phyloP scores from a whole-genome alignment of 2,329 filamentous ascomycete species.

The Amylocarpus encephaloides region DNA sequence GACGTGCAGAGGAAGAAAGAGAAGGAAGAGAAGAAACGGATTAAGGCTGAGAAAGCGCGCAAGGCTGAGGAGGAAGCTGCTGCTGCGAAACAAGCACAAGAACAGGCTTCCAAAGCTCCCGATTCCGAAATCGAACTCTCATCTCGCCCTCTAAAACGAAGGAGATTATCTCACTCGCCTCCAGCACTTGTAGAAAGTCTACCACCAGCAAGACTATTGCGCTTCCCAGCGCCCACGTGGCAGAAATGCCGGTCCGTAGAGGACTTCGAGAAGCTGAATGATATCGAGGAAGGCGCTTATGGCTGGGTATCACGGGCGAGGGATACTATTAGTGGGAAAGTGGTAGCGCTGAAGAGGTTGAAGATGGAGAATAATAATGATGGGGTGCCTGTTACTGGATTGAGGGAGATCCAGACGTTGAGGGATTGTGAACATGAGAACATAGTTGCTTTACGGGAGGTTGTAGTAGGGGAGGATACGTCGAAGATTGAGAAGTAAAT shows the following conservation, averaged over 20 bases:
- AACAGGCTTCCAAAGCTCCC: conserved; percentile 31
- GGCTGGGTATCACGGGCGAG: conserved; percentile 85
- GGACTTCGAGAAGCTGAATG: conserved; percentile 86
- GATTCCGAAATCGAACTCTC: conserved; percentile 32
- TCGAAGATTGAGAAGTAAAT: conserved; percentile 47
- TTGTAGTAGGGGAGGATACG: conserved; percentile 67
- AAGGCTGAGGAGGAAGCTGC: conserved; percentile 53
- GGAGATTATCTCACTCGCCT: conserved; percentile 37
- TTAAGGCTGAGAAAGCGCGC: conserved; percentile 75
- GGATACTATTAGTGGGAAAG: conserved; percentile 63
- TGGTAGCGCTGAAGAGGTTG: conserved; percentile 89
- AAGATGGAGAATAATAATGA: conserved; percentile 78
- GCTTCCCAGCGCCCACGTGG: conserved; percentile 65
- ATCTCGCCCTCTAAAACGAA: conserved; percentile 57
- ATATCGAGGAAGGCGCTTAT: conserved; percentile 96
- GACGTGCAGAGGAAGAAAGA: conserved; percentile 68
- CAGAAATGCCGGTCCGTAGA: conserved; percentile 69
- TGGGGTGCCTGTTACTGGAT: conserved; percentile 76
- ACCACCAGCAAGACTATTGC: conserved; percentile 53
- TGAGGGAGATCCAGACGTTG: conserved; percentile 90
- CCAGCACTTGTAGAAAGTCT: conserved; percentile 23
- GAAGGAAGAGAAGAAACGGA: conserved; percentile 82
- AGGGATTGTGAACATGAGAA: conserved; percentile 75
- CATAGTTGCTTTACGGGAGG: conserved; percentile 74
- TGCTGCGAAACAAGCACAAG: conserved; percentile 24